These are phyloP conservation scores for Cladorrhinum sp. DNA, from an alignment of 2,329 filamentous ascomycete species.

Conservation along the genomic window DNA sequence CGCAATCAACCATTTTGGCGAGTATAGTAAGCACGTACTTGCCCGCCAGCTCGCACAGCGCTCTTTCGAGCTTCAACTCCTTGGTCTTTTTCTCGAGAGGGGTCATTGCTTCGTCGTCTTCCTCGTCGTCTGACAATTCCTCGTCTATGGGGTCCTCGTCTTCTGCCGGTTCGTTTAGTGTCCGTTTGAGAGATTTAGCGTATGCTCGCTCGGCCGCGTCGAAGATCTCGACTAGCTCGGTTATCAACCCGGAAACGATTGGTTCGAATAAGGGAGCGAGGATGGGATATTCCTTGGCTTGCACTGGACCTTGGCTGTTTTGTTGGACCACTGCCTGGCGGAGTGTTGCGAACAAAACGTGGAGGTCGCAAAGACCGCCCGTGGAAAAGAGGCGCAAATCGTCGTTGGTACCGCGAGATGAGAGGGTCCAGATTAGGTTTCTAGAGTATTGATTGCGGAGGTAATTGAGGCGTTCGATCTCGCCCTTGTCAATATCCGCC, in stretches of 20 bases:
- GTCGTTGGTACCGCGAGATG: slow-evolving; percentile 68
- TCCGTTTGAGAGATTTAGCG: slow-evolving; percentile 65
- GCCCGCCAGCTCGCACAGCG: slow-evolving; percentile 78
- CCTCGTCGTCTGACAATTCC: slow-evolving; percentile 54
- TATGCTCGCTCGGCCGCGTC: slow-evolving; percentile 71
- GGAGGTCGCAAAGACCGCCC: slow-evolving; percentile 75
- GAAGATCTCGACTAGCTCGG: slow-evolving; percentile 74
- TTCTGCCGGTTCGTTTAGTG: slow-evolving; percentile 62
- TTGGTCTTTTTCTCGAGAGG: slow-evolving; percentile 59
- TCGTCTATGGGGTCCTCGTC: slow-evolving; percentile 65
- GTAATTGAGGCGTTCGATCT: slow-evolving; percentile 58
- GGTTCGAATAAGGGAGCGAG: slow-evolving; percentile 65
- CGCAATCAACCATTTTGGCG: slow-evolving; percentile 69
- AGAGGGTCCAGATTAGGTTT: slow-evolving; percentile 66
- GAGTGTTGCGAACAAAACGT: slow-evolving; percentile 74
- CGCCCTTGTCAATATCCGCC: slow-evolving; percentile 52
- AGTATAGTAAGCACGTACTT: slow-evolving; percentile 81
- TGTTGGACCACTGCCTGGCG: slow-evolving; percentile 50
- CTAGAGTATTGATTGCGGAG: slow-evolving; percentile 57
- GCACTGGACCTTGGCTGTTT: slow-evolving; percentile 36
- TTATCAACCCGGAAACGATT: slow-evolving; percentile 59
- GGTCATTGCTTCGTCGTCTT: slow-evolving; percentile 51
- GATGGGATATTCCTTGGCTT: slow-evolving; percentile 45
- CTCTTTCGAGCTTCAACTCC: slow-evolving; percentile 76
- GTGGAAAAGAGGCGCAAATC: slow-evolving; percentile 73